Evolutionary conservation across 176 grass and related monocot species (phyloP).

Genomic region (Eragrostis curvula): DNA sequence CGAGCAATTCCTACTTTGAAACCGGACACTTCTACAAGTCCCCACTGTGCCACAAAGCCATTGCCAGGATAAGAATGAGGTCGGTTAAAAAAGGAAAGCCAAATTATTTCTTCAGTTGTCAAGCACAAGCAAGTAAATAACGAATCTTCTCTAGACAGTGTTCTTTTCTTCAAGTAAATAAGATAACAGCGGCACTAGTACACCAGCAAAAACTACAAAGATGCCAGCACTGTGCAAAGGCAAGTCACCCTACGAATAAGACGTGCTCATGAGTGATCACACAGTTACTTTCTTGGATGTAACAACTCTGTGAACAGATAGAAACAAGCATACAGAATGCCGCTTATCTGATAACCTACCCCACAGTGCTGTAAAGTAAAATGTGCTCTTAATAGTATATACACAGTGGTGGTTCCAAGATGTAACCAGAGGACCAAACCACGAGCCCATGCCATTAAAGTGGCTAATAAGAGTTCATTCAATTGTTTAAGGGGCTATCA

Average conservation of each 20-base stretch:
- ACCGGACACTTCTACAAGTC: no score
- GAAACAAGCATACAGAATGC: background rate
- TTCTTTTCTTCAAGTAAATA: background rate
- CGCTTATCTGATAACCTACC: background rate
- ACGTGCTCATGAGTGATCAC: background rate
- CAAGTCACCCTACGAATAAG: background rate
- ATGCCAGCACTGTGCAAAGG: slow-evolving; percentile 7
- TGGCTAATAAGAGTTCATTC: slow-evolving; percentile 4
- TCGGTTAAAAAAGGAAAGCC: no score
- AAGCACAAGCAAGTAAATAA: background rate
- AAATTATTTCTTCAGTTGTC: background rate
- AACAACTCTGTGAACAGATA: background rate
- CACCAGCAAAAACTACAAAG: background rate
- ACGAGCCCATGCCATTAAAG: slow-evolving; percentile 22
- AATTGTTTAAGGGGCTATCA: slow-evolving; percentile 28
- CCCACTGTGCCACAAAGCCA: no score
- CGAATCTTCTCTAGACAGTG: background rate
- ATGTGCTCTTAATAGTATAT: slow-evolving; percentile 1
- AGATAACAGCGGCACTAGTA: background rate
- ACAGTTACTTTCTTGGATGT: background rate
- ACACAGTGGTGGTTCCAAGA: background rate
- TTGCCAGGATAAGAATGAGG: no score
- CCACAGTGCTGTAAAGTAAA: slow-evolving; percentile 2
- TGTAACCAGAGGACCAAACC: slow-evolving; percentile 27
- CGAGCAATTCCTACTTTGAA: no score